These are phyloP conservation scores for Hypoxylon rubiginosum DNA, from an alignment of 2,329 filamentous ascomycete species.

Conservation along the genomic window DNA sequence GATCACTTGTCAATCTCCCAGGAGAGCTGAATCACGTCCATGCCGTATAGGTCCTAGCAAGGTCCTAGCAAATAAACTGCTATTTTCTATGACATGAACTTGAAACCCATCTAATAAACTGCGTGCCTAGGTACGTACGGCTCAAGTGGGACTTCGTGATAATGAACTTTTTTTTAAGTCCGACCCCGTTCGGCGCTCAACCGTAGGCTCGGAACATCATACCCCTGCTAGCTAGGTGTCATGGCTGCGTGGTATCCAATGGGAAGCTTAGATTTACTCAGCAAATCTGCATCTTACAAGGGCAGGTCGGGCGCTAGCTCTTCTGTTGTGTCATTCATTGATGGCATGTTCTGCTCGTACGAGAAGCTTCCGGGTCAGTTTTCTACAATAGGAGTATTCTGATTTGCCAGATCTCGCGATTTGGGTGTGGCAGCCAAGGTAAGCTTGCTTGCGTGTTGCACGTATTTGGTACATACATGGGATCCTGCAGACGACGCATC, in stretches of 20 bases:
- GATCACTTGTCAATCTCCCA: not conserved
- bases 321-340: not conserved
- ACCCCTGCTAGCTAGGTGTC: slow-evolving; percentile 27
- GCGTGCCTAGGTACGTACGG: not conserved
- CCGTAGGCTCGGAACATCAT: not conserved
- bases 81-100: not conserved
- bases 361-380: not conserved
- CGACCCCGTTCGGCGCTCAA: slow-evolving; percentile 18
- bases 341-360: slow-evolving; percentile 35
- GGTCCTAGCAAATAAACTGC: not conserved
- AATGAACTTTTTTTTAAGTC: slow-evolving; percentile 6
- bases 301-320: slow-evolving; percentile 16
- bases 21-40: not conserved
- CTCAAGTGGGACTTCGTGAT: not conserved
- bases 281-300: slow-evolving; percentile 29
- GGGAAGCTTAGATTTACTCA: slow-evolving; percentile 37
- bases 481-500: not conserved
- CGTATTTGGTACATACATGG: not conserved
- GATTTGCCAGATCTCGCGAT: not conserved
- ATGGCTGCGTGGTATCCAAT: slow-evolving; percentile 34
- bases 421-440: not conserved
- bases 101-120: not conserved
- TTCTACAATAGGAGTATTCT: not conserved
- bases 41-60: not conserved
- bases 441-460: not conserved